phyloP scores from a whole-genome alignment of 345 rosid species.

The Melaleuca quinquenervia region DNA sequence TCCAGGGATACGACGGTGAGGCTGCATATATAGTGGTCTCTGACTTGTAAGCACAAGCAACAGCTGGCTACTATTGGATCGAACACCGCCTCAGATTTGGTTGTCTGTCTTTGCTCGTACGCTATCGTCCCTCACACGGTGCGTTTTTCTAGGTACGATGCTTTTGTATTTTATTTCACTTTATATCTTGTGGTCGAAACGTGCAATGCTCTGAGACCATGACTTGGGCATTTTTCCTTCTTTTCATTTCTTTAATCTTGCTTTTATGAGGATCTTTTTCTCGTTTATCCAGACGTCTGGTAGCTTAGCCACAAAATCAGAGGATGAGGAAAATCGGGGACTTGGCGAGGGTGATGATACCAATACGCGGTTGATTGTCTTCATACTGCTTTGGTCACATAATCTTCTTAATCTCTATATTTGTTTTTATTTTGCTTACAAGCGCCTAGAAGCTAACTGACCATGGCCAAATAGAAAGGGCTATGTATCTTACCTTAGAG shows the following conservation, averaged over 20 bases:
- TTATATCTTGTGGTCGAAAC: background rate
- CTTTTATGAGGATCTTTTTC: background rate
- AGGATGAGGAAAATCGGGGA: background rate
- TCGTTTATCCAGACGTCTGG: background rate
- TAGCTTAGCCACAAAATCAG: background rate
- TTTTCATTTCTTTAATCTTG: background rate
- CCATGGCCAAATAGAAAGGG: background rate
- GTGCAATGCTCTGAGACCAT: background rate
- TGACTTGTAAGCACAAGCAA: background rate
- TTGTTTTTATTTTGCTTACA: background rate
- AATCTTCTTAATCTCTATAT: background rate
- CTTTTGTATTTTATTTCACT: background rate
- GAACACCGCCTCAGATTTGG: constrained; percentile 9
- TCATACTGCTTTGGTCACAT: background rate
- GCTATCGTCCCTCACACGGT: constrained; percentile 26
- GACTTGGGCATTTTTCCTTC: background rate
- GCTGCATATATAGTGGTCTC: background rate
- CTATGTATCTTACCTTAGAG: background rate
- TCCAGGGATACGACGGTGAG: background rate
- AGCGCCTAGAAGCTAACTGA: background rate
- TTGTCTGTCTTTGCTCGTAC: background rate
- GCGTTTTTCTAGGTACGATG: background rate
- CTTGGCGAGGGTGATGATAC: background rate
- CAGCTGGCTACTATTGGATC: background rate
- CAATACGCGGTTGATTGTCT: background rate